These are phyloP conservation scores for Rutstroemia sp. DNA, from an alignment of 2,329 filamentous ascomycete species.

Conservation along the genomic window DNA sequence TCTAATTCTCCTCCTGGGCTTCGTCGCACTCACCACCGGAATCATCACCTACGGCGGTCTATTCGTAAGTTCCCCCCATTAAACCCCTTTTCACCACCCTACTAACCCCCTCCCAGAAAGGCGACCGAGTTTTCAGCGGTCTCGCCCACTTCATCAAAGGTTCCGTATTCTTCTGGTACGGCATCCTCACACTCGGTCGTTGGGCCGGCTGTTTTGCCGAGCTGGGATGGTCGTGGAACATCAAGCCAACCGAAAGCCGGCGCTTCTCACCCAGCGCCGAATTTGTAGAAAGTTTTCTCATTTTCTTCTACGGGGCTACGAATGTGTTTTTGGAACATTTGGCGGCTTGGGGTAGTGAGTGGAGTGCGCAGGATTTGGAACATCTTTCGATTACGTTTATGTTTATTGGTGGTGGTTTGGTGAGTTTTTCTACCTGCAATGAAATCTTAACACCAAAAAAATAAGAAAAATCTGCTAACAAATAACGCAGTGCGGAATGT, in stretches of 20 bases:
- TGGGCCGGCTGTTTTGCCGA: constrained; percentile 89
- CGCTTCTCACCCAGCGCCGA: constrained; percentile 68
- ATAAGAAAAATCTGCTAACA: background rate
- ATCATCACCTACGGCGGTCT: constrained; percentile 73
- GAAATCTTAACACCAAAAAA: background rate
- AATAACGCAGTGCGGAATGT: constrained; percentile 63
- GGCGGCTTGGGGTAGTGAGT: constrained; percentile 60
- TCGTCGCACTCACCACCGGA: constrained; percentile 64
- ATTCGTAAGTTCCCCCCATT: constrained; percentile 54
- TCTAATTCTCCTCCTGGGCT: constrained; percentile 70
- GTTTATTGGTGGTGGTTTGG: constrained; percentile 86
- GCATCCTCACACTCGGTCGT: constrained; percentile 75
- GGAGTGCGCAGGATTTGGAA: constrained; percentile 76
- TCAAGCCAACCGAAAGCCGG: constrained; percentile 48
- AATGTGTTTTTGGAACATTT: constrained; percentile 94
- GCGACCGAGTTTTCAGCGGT: constrained; percentile 62
- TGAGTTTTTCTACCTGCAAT: constrained; percentile 37
- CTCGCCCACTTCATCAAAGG: constrained; percentile 93
- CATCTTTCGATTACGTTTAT: constrained; percentile 88
- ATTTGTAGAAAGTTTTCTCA: constrained; percentile 82
- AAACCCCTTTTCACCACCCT: background rate
- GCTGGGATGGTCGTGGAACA: constrained; percentile 92
- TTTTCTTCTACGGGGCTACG: constrained; percentile 80
- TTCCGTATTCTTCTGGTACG: constrained; percentile 91
- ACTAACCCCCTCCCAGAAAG: constrained; percentile 44